phyloP scores from a whole-genome alignment of 805 yeast species.

The Monosporozyma servazzii region DNA sequence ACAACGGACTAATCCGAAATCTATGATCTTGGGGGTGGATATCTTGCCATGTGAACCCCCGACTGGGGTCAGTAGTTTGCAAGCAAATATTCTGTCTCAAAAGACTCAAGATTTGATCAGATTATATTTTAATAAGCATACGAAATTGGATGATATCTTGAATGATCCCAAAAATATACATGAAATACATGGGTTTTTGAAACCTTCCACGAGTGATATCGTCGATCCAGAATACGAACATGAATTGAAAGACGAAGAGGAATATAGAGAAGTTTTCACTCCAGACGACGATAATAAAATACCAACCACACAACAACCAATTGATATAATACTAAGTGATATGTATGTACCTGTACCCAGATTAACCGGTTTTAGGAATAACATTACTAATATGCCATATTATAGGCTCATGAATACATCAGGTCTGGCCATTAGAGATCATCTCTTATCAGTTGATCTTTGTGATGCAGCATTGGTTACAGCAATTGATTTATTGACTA shows the following conservation, averaged over 20 bases:
- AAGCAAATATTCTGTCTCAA: slow-evolving; percentile 75
- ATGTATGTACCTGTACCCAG: slow-evolving; percentile 67
- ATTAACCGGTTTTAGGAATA: slow-evolving; percentile 26
- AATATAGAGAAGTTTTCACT: slow-evolving; percentile 20
- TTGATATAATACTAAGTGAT: slow-evolving; percentile 68
- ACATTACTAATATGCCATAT: slow-evolving; percentile 70
- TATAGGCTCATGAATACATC: slow-evolving; percentile 90
- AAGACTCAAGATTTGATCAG: slow-evolving; percentile 50
- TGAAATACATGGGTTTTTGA: slow-evolving; percentile 15
- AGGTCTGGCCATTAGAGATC: slow-evolving; percentile 76
- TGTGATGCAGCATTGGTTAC: slow-evolving; percentile 85
- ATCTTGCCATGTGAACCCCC: slow-evolving; percentile 75
- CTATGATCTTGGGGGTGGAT: slow-evolving; percentile 72
- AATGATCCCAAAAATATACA: slow-evolving; percentile 9
- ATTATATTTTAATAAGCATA: slow-evolving; percentile 36
- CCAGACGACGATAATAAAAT: slow-evolving; percentile 10
- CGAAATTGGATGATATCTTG: slow-evolving; percentile 27
- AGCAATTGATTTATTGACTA: slow-evolving; percentile 58
- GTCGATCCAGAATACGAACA: neutral
- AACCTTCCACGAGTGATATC: slow-evolving; percentile 6
- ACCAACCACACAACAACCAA: slow-evolving; percentile 27
- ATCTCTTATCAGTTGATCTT: slow-evolving; percentile 69
- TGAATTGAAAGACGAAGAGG: slow-evolving; percentile 12
- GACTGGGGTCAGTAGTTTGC: slow-evolving; percentile 65
- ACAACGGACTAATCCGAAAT: slow-evolving; percentile 39